Evolutionary conservation across 2,329 filamentous ascomycete genomes (phyloP).

Genomic region (Alternaria viburni): DNA sequence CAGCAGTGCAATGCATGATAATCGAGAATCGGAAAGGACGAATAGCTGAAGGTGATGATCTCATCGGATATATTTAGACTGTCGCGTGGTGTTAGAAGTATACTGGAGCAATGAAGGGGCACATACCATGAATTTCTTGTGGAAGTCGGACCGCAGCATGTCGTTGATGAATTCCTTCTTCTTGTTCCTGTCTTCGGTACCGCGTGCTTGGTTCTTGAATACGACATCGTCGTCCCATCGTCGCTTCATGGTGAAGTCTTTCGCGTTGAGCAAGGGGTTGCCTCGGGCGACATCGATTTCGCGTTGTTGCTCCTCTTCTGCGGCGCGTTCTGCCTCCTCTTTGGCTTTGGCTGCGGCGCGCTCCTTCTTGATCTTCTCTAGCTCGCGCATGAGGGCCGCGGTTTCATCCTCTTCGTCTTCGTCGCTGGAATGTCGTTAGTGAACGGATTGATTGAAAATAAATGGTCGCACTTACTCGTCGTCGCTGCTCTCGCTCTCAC

Average conservation of each 20-base stretch:
- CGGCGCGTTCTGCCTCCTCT: conserved; percentile 82
- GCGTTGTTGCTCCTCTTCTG: conserved; percentile 79
- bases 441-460: neutral
- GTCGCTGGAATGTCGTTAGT: conserved; percentile 39
- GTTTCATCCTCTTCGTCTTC: conserved; percentile 76
- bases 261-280: conserved; percentile 86
- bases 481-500: conserved; percentile 61
- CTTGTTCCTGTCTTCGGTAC: conserved; percentile 88
- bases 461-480: conserved; percentile 56
- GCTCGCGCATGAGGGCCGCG: conserved; percentile 86
- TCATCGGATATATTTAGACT: conserved; percentile 50
- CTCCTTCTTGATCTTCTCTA: conserved; percentile 92
- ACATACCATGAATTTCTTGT: conserved; percentile 90
- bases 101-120: neutral
- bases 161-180: conserved; percentile 99
- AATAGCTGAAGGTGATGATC: conserved; percentile 7
- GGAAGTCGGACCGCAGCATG: conserved; percentile 91
- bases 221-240: conserved; percentile 99
- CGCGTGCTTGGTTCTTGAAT: conserved; percentile 97
- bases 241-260: conserved; percentile 89
- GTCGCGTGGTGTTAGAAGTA: conserved; percentile 16
- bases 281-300: conserved; percentile 90
- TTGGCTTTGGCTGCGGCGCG: conserved; percentile 79
- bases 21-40: neutral
- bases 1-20: conserved; percentile 25